Evolutionary conservation across 495 filamentous ascomycete genomes (phyloP).

Genomic region (Cryomyces minteri): DNA sequence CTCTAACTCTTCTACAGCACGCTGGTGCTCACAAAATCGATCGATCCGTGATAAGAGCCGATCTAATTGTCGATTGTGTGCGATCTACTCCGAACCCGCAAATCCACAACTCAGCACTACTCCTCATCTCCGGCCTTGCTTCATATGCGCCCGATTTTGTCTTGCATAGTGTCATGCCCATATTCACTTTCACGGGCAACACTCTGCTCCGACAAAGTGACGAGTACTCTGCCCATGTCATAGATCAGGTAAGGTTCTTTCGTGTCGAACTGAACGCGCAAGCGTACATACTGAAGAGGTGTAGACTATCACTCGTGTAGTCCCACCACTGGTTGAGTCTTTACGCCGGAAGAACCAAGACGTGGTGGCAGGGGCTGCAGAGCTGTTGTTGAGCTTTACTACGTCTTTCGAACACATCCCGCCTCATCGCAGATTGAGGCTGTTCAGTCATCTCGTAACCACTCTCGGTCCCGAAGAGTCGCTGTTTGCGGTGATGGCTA

Average conservation of each 20-base stretch:
- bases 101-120: slow-evolving; percentile 76
- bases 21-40: slow-evolving; percentile 44
- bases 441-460: slow-evolving; percentile 65
- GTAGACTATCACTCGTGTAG: slow-evolving; percentile 68
- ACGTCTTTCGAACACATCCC: slow-evolving; percentile 92
- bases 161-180: slow-evolving; percentile 93
- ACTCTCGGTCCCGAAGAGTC: slow-evolving; percentile 74
- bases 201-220: slow-evolving; percentile 79
- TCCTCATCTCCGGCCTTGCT: slow-evolving; percentile 72
- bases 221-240: slow-evolving; percentile 87
- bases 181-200: slow-evolving; percentile 93
- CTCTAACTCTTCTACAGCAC: neutral
- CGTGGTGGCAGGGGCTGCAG: slow-evolving; percentile 59
- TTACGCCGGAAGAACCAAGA: slow-evolving; percentile 61
- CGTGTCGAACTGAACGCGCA: neutral
- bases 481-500: slow-evolving; percentile 49
- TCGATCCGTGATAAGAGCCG: slow-evolving; percentile 55
- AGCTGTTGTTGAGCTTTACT: slow-evolving; percentile 77
- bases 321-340: slow-evolving; percentile 77
- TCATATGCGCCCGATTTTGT: slow-evolving; percentile 72
- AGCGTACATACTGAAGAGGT: slow-evolving; percentile 3
- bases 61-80: slow-evolving; percentile 80
- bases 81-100: slow-evolving; percentile 73
- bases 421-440: slow-evolving; percentile 53
- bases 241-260: slow-evolving; percentile 33